Base-by-base conservation (phyloP, 2,329 filamentous ascomycete species). In the Pyricularia pennisetigena region DNA sequence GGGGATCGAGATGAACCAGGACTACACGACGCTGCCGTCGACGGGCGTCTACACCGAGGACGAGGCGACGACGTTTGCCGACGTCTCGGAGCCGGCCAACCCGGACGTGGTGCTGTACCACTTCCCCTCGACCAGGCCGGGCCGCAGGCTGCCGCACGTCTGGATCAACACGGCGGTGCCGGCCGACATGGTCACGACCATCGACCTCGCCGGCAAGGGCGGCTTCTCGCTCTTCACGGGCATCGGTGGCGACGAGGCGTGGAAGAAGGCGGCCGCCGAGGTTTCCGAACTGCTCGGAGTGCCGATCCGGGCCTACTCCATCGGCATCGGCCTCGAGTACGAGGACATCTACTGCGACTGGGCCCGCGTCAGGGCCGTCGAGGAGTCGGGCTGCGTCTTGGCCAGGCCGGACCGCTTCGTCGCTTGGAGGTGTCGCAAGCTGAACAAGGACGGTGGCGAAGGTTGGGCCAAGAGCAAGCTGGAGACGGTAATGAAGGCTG, bases 291-390 rank as follows among this genome's bases (percentile, higher is more conserved):
- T 74, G 8, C 72, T 85, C 0, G 81, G 79, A 0, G 74, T 89
- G 0, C 74, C 78, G 8, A 78, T 90, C 32, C 79, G 78, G 3
- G 79, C 76, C 0, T 81, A 84, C 69, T 80, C 79, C 2, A 85
- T 90, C 70, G 87, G 88, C 0, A 86, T 81, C 76, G 77, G 80
- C 16, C 82, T 85, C 70, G 85, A 89, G 69, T 89, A 81, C 70
- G 83, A 88, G 73, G 88, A 90, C 73, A 79, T 86, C 0, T 89
- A 89, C 74, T 82, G 82, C 69, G 85, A 88, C 68, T 90, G 87
- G 87, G 80, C 78, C 12, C 75, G 77, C 64, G 75, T 79, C 68
- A 78, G 85, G 20, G 85, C 83, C 63, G 80, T 89, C 1, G 80
- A 82, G 24, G 87, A 88, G 70, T 81, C 83, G 69, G 86, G 87